Base-by-base conservation (phyloP, 202 grass and related monocot genomes). In the Bolboschoenoplectus hybrid region DNA sequence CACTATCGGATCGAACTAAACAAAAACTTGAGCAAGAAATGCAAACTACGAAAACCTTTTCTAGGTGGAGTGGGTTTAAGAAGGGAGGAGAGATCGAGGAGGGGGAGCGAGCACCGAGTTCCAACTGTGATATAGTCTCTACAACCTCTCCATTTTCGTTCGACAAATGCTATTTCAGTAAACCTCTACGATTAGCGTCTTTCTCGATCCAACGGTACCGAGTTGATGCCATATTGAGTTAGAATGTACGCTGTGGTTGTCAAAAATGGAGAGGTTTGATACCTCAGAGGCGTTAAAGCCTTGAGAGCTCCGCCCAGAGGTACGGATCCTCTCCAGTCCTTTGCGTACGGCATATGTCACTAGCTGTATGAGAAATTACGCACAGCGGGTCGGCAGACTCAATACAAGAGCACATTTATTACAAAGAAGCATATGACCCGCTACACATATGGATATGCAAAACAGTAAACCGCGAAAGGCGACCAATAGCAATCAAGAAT, bases 81-180 rank as follows among this genome's bases (percentile, higher is more conserved):
- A 51, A 64, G 84, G 71, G 55, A 80, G 68, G 6, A 86, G 84
- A 39, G 70, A 77, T 86, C 72, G 84, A 47, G 19, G 69, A 7
- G 19, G 10, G 53, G 32, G 44, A 62, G 53, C 81, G 26, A 26
- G 26, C 26, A 26, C 26, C 26, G 26, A 26, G 26, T 26, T 84
- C 63, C 34, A 36, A 84, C 63, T 69, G 34, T 65, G 81, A 84
- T 84, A 68, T 19, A 35, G 63, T 11, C 34, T 84, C 36, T 84
- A 20, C 26, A 68, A 53, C 46, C 64, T 84, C 82, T 84, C 82
- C 82, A 57, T 67, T 84, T 84, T 6, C 14, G 4, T 5, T 32
- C 4, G 3, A 39, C 36, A 12, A 70, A 50, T 7, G 34, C 14
- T 40, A 17, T 9, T 19, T 60, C 53, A 55, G 52, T n/a, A 1